A percentile compares a stretch with the other conserved stretches of the same genome.
Conservation (phyloP, 139 green algal species). For the Nannochloris sp. region DNA sequence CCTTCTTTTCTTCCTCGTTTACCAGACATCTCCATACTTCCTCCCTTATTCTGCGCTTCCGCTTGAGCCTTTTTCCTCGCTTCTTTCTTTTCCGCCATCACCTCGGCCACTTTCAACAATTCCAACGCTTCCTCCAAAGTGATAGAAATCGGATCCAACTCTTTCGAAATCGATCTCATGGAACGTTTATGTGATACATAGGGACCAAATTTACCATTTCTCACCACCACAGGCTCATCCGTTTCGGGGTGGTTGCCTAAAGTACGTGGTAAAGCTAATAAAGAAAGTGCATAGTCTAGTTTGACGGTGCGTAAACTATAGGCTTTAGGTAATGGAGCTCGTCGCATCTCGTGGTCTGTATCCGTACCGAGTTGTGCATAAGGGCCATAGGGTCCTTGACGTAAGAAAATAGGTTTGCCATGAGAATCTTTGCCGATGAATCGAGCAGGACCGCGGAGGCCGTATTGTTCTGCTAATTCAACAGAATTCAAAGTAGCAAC, state of each 20-base stretch:
- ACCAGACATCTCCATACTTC: too few species aligned
- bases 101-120: constrained; percentile 11
- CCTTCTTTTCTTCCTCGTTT: too few species aligned
- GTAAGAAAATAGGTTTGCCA: constrained; percentile 29
- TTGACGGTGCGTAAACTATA: constrained; percentile 5
- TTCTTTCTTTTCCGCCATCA: neutral
- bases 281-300: constrained; percentile 35
- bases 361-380: constrained; percentile 53
- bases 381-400: constrained; percentile 56
- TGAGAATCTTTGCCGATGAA: constrained; percentile 3
- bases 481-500: neutral
- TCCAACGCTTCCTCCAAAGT: constrained; percentile 22
- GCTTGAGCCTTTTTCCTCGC: neutral
- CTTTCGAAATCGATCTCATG: constrained; percentile 13
- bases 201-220: constrained; percentile 20
- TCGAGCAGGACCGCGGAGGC: neutral
- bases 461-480: neutral
- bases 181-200: constrained; percentile 11
- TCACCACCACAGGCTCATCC: constrained; percentile 5
- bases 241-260: constrained; percentile 45
- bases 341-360: constrained; percentile 4
- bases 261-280: constrained; percentile 45
- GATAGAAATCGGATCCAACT: constrained; percentile 1
- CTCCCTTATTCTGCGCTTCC: neutral
- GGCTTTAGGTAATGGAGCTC: constrained; percentile 7